Conservation (phyloP, 371 early-diverging fungal species). For the Circinella umbellata region DNA sequence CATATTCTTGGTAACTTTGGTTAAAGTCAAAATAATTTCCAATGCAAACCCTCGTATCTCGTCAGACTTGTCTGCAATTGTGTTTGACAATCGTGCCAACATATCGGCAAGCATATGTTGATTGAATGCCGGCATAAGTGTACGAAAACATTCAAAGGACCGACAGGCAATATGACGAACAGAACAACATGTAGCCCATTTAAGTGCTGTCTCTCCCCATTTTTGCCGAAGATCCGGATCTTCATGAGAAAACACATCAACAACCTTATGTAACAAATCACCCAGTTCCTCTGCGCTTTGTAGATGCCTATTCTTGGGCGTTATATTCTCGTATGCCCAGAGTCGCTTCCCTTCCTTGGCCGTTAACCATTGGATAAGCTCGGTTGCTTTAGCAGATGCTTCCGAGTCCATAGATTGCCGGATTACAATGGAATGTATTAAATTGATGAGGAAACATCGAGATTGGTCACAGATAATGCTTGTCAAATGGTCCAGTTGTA, state of each 20-base stretch:
- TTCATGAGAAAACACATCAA: slow-evolving; percentile 62
- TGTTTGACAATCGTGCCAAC: slow-evolving; percentile 82
- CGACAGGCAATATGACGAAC: slow-evolving; percentile 90
- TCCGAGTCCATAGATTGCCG: slow-evolving; percentile 68
- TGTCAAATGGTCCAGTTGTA: slow-evolving; percentile 81
- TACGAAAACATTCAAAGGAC: slow-evolving; percentile 87
- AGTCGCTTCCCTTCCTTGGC: slow-evolving; percentile 79
- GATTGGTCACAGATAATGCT: slow-evolving; percentile 82
- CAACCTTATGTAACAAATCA: slow-evolving; percentile 39
- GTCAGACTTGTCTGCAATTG: slow-evolving; percentile 79
- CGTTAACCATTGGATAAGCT: slow-evolving; percentile 64
- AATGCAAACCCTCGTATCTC: slow-evolving; percentile 89
- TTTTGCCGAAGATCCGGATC: slow-evolving; percentile 76
- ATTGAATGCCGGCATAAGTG: slow-evolving; percentile 77
- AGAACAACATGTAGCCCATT: slow-evolving; percentile 91
- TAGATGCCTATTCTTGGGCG: slow-evolving; percentile 56
- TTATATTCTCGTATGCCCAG: slow-evolving; percentile 85
- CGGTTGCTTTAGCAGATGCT: slow-evolving; percentile 57
- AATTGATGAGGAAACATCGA: slow-evolving; percentile 78
- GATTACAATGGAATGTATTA: slow-evolving; percentile 75
- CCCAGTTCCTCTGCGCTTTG: slow-evolving; percentile 52
- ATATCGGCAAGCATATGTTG: slow-evolving; percentile 85
- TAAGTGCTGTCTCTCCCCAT: slow-evolving; percentile 89
- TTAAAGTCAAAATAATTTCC: slow-evolving; percentile 81
- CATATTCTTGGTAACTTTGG: slow-evolving; percentile 67